Conservation (phyloP, 2,329 filamentous ascomycete genomes). For the Fusarium burgessii region DNA sequence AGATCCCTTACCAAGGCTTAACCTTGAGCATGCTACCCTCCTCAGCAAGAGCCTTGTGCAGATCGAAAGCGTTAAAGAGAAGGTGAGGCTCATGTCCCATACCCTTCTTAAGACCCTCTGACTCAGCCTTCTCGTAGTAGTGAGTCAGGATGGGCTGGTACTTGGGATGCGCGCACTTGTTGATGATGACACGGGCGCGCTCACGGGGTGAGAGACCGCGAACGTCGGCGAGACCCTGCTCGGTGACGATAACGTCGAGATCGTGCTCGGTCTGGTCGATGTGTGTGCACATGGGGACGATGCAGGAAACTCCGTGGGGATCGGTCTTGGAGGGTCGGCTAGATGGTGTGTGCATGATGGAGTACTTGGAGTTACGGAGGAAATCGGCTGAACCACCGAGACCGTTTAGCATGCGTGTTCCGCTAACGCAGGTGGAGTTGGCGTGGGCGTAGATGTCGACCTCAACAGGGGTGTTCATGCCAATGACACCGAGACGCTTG, state of each 20-base stretch:
- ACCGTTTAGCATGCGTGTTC: slow-evolving; percentile 87
- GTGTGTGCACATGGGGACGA: slow-evolving; percentile 95
- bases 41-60: slow-evolving; percentile 85
- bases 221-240: slow-evolving; percentile 84
- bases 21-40: slow-evolving; percentile 90
- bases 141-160: slow-evolving; percentile 85
- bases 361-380: slow-evolving; percentile 82
- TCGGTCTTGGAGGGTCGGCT: slow-evolving; percentile 85
- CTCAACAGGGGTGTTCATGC: slow-evolving; percentile 95
- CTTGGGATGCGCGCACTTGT: slow-evolving; percentile 86
- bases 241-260: slow-evolving; percentile 85
- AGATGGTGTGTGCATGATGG: slow-evolving; percentile 92
- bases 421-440: slow-evolving; percentile 91
- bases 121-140: slow-evolving; percentile 89
- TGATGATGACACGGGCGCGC: slow-evolving; percentile 85
- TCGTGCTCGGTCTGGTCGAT: slow-evolving; percentile 95
- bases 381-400: slow-evolving; percentile 87
- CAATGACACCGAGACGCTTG: slow-evolving; percentile 85
- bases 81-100: slow-evolving; percentile 92
- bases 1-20: slow-evolving; percentile 66
- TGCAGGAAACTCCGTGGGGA: slow-evolving; percentile 83
- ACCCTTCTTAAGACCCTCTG: slow-evolving; percentile 85
- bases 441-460: slow-evolving; percentile 96
- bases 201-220: slow-evolving; percentile 83
- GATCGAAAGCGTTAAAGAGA: slow-evolving; percentile 87